Evolutionary conservation across 2,329 filamentous ascomycete genomes (phyloP).

Genomic region (Claviceps capensis): DNA sequence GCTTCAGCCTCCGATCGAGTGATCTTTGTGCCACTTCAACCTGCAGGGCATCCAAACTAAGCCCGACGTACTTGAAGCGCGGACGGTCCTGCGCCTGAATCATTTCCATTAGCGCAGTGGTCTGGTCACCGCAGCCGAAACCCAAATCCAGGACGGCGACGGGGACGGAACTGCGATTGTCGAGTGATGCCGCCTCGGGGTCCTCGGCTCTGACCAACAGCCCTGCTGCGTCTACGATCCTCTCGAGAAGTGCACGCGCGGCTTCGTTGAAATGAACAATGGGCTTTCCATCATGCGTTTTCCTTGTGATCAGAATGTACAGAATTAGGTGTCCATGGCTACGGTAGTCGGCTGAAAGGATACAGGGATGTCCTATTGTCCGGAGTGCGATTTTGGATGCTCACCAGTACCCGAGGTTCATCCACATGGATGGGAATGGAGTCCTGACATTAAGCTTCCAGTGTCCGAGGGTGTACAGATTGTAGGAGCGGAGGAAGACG

Average conservation of each 20-base stretch:
- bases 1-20: slow-evolving; percentile 13
- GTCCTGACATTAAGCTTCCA: slow-evolving; percentile 38
- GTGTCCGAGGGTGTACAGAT: slow-evolving; percentile 38
- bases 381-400: slow-evolving; percentile 10
- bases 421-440: slow-evolving; percentile 41
- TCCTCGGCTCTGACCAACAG: slow-evolving; percentile 15
- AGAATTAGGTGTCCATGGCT: background rate
- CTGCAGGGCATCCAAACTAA: slow-evolving; percentile 35
- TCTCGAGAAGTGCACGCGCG: slow-evolving; percentile 31
- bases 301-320: slow-evolving; percentile 13
- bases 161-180: slow-evolving; percentile 17
- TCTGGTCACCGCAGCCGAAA: slow-evolving; percentile 47
- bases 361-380: background rate
- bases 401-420: slow-evolving; percentile 50
- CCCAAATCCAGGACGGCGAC: slow-evolving; percentile 38
- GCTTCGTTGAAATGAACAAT: slow-evolving; percentile 29
- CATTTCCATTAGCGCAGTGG: slow-evolving; percentile 26
- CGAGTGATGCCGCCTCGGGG: background rate
- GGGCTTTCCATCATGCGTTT: slow-evolving; percentile 14
- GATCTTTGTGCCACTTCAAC: slow-evolving; percentile 22
- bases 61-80: slow-evolving; percentile 34
- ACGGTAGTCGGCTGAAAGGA: background rate
- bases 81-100: slow-evolving; percentile 10
- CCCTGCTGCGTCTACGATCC: slow-evolving; percentile 30
- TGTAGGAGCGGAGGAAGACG: slow-evolving; percentile 13